Evolutionary conservation across 2,329 filamentous ascomycete species (phyloP), one percentile per base, ranked within the genome.

Genomic region (Lomentospora prolificans): DNA sequence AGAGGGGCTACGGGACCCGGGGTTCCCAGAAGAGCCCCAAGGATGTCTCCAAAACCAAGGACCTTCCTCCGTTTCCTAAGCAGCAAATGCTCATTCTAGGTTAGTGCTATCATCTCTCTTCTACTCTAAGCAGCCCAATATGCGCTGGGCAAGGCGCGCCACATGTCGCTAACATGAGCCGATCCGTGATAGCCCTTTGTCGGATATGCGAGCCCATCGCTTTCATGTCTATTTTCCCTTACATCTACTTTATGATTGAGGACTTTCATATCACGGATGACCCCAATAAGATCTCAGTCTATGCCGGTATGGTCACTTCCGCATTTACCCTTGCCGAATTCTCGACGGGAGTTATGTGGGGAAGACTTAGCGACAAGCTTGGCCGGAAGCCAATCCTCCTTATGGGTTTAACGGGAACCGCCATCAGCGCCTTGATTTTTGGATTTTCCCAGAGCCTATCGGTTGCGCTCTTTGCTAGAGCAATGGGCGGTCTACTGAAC

Each of bases 211-310:
- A 99, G 69, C 94, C 94, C 54, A 97, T 99, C 70, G 94, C 94
- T 4, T 97, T 99, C 78, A 97, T 96, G 90, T 96, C 91, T 55
- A 96, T 97, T 63, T 97, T 99, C 68, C 94, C 94, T 1, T 99
- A 97, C 71, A 90, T 95, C 63, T 97, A 96, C 75, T 92, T 88
- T 75, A 97, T 99, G 94, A 87, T 97, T 63, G 79, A 90, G 64
- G 90, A 90, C 59, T 97, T 97, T 72, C 78, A 88, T 65, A 85
- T 96, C 67, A 89, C 90, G 60, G 77, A 89, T 50, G 84, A 90
- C 66, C 77, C 87, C 60, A 84, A 80, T 64, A 84, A 87, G 67
- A 95, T 96, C 62, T 89, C 91, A 12, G 82, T 96, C 57, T 97
- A 96, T 69, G 90, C 90, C 25, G 92, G 94, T 64, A 89, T 96